phyloP scores from a whole-genome alignment of 2,329 filamentous ascomycete species.

The Epichloe gansuensis region DNA sequence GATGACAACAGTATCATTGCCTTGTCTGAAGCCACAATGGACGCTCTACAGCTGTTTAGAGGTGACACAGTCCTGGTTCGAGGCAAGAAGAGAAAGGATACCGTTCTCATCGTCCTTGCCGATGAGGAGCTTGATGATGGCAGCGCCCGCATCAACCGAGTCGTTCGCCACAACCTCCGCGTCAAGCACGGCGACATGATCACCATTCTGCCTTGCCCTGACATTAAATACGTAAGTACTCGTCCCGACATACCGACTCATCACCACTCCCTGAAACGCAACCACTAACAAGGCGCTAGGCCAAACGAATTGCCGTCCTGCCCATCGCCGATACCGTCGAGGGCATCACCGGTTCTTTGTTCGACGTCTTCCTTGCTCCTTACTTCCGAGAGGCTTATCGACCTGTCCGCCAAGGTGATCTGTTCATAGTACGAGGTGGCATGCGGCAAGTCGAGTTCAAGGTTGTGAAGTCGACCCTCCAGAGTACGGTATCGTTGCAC shows the following conservation, averaged over 20 bases:
- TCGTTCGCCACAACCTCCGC: conserved; percentile 93
- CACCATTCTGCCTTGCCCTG: conserved; percentile 92
- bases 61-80: conserved; percentile 96
- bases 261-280: no score
- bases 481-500: conserved; percentile 96
- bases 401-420: conserved; percentile 90
- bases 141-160: conserved; percentile 93
- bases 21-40: conserved; percentile 97
- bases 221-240: conserved; percentile 94
- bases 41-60: conserved; percentile 93
- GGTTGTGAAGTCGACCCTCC: conserved; percentile 95
- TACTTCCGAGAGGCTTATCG: conserved; percentile 99
- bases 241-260: not conserved
- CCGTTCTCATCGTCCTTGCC: conserved; percentile 90
- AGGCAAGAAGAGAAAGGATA: conserved; percentile 99
- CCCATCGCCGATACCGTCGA: conserved; percentile 97
- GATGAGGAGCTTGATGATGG: conserved; percentile 98
- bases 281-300: conserved; percentile 37
- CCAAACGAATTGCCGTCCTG: conserved; percentile 96
- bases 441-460: conserved; percentile 99
- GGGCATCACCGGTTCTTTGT: conserved; percentile 92
- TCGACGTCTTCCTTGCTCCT: conserved; percentile 97
- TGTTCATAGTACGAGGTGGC: conserved; percentile 93
- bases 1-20: conserved; percentile 99
- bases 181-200: conserved; percentile 98